Evolutionary conservation across 495 filamentous ascomycete genomes (phyloP), one percentile per base, ranked within the genome.

Genomic region (Staphylotrichum longicolle): DNA sequence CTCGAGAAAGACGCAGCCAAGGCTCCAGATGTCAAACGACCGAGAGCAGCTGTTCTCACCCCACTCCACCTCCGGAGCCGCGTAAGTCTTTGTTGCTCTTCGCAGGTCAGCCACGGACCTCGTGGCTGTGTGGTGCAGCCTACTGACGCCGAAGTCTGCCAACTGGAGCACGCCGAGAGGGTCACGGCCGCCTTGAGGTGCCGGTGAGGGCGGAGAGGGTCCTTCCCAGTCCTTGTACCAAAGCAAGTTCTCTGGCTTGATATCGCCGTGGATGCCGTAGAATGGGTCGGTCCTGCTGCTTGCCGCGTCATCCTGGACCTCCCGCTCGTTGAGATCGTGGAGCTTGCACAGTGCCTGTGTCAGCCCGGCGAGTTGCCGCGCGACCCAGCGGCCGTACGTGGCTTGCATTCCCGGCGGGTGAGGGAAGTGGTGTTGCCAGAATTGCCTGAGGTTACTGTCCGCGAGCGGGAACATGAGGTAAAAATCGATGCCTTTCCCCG

Each of bases 1-100:
- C 45, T 47, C 45, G 5, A 47, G 45, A n/a, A 47, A 47, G 7
- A 47, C 11, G 45, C 45, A 47, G 20, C 45, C n/a, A 4, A 47
- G 45, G 45, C 45, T 47, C 45, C 45, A 47, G 20, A 47, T 47
- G 45, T 47, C 45, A 9, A 47, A 47, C 3, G 45, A 47, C 5
- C 45, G 45, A 30, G 45, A 47, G 45, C n/a, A 47, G 20, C 15
- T n/a, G 45, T 30, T 20, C 3, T 2, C n/a, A 2, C n/a, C 45
- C 45, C 45, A 47, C 45, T 47, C 45, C 9, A 47, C 45, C 9
- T 47, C n/a, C 27, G 45, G 45, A 4, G 45, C 7, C 6, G 45
- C 45, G 15, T 47, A 47, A 5, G 45, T 47, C 14, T 47, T 47
- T 7, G 45, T 47, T 7, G n/a, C 45, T 10, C 45, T 47, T 27